A percentile compares a stretch with the other conserved stretches of the same genome.
Conservation (phyloP, 331 rosid species). For the Rosa hybrid region DNA sequence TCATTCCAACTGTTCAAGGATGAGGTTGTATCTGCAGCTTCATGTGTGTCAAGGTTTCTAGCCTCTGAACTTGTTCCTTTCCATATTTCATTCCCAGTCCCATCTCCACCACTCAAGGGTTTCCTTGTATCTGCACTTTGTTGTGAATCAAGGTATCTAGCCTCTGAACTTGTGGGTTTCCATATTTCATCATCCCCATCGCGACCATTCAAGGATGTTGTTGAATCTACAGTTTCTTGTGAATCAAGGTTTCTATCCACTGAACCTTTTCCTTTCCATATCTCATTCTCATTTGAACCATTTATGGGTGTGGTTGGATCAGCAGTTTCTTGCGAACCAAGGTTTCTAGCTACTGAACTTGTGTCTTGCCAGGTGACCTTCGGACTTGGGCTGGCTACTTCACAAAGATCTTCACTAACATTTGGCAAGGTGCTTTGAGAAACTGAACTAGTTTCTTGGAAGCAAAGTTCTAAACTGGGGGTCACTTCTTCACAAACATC, state of each 20-base stretch:
- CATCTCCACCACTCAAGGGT: constrained; percentile 22
- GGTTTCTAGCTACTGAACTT: neutral
- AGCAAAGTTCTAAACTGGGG: constrained; percentile 27
- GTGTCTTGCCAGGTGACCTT: neutral
- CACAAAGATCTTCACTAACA: neutral
- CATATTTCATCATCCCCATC: constrained; percentile 29
- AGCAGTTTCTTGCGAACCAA: constrained; percentile 22
- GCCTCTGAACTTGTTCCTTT: constrained; percentile 31
- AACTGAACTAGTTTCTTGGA: constrained; percentile 33
- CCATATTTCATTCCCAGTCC: constrained; percentile 14
- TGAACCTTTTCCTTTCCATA: constrained; percentile 26
- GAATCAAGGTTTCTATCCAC: constrained; percentile 18
- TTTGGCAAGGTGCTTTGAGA: neutral
- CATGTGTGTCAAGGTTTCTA: constrained; percentile 18
- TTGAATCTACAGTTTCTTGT: constrained; percentile 35
- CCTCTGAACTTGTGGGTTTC: neutral
- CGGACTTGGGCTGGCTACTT: neutral
- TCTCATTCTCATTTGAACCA: constrained; percentile 36
- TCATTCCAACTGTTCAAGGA: constrained; percentile 25
- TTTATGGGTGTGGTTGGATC: constrained; percentile 27
- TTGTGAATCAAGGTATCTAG: neutral
- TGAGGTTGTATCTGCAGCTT: constrained; percentile 31
- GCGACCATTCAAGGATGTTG: constrained; percentile 25
- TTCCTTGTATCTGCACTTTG: constrained; percentile 32
- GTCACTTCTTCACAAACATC: constrained; percentile 16